These are phyloP conservation scores for Przewalskia tangutica DNA, from an alignment of 257 asterid species.

Conservation along the genomic window DNA sequence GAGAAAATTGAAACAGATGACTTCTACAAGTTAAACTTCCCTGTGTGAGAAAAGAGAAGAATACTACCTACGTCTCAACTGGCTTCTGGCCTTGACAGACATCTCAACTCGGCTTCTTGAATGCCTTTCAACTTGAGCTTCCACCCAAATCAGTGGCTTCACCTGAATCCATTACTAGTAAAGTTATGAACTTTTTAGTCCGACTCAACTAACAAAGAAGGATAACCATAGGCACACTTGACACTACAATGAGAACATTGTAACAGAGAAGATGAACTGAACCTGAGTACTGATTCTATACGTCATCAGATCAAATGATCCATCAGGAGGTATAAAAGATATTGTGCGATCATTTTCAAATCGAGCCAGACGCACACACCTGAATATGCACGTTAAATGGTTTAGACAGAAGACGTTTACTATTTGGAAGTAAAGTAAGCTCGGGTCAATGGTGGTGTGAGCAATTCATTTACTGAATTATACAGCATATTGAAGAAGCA, in stretches of 20 bases:
- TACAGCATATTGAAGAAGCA: background rate
- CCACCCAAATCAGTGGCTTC: slow-evolving; percentile 96
- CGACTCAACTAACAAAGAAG: background rate
- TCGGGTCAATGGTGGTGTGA: background rate
- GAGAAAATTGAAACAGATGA: background rate
- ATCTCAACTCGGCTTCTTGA: slow-evolving; percentile 89
- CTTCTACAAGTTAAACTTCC: too few species aligned
- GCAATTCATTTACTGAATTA: background rate
- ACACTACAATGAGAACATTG: background rate
- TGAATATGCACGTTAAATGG: slow-evolving; percentile 18
- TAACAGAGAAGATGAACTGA: slow-evolving; percentile 1
- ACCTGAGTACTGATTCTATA: slow-evolving; percentile 99
- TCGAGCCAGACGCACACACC: slow-evolving; percentile 97
- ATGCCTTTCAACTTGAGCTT: slow-evolving; percentile 92
- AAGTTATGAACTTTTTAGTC: background rate
- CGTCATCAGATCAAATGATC: slow-evolving; percentile 98
- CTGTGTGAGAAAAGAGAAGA: background rate
- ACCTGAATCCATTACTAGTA: slow-evolving; percentile 43
- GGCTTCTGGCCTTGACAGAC: slow-evolving; percentile 87
- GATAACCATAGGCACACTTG: background rate
- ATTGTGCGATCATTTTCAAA: slow-evolving; percentile 95
- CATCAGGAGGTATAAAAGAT: slow-evolving; percentile 98
- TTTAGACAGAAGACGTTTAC: background rate
- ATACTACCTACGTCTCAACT: slow-evolving; percentile 84
- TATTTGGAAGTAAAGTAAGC: background rate